These are phyloP conservation scores for Brassica incana DNA, from an alignment of 345 rosid genomes.

Conservation along the genomic window DNA sequence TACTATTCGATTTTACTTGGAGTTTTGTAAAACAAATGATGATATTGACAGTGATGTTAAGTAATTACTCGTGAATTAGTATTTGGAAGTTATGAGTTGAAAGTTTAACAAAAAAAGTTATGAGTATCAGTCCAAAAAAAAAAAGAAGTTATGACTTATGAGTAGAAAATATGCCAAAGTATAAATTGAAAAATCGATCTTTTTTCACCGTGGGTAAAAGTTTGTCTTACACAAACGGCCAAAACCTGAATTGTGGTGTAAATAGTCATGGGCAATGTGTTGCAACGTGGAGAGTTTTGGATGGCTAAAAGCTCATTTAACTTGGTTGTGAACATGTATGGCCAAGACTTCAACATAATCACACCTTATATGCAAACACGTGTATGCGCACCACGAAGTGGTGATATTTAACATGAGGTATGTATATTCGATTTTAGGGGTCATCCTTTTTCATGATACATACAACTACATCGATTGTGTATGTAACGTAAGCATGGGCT, in stretches of 20 bases:
- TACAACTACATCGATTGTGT: neutral
- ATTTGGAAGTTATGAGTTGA: neutral
- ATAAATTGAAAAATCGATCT: neutral
- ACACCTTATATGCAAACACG: neutral
- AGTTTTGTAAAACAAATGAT: slow-evolving; percentile 16
- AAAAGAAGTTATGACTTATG: neutral
- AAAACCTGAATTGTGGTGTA: neutral
- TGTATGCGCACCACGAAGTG: slow-evolving; percentile 7
- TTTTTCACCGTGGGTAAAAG: slow-evolving; percentile 17
- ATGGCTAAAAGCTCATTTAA: slow-evolving; percentile 19
- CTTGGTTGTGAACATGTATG: slow-evolving; percentile 10
- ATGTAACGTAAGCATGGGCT: neutral
- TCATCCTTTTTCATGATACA: neutral
- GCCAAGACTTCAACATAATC: slow-evolving; percentile 28
- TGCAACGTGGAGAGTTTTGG: slow-evolving; percentile 20
- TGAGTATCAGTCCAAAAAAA: too few species aligned
- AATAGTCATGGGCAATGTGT: neutral
- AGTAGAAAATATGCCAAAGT: neutral
- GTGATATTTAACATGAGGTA: slow-evolving; percentile 27
- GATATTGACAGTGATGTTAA: slow-evolving; percentile 25
- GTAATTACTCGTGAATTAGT: slow-evolving; percentile 25
- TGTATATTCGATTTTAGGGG: slow-evolving; percentile 11
- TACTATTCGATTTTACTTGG: slow-evolving; percentile 14
- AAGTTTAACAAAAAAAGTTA: neutral
- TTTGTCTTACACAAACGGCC: neutral